phyloP scores from a whole-genome alignment of 495 filamentous ascomycete species.

The Articulospora tetracladia region DNA sequence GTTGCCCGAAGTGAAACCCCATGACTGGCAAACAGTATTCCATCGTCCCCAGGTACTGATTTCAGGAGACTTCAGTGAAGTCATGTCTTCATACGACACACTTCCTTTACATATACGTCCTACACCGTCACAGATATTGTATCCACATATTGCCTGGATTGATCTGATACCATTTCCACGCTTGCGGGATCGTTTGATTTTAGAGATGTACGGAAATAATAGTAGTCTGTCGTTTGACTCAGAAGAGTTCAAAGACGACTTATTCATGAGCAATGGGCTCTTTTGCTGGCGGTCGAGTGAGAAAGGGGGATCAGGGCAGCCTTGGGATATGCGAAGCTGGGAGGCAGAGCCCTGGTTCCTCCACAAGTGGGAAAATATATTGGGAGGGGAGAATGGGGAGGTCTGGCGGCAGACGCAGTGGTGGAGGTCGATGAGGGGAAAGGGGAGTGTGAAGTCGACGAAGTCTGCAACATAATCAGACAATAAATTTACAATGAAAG shows the following conservation, averaged over 20 bases:
- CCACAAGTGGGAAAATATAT: conserved; percentile 29
- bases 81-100: background rate
- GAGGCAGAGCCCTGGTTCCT: conserved; percentile 36
- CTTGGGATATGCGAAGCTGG: conserved; percentile 37
- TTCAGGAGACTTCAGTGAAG: background rate
- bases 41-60: background rate
- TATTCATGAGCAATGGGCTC: conserved; percentile 18
- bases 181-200: conserved; percentile 37
- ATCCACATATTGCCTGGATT: conserved; percentile 48
- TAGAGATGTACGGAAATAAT: too few species aligned
- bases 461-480: too few species aligned
- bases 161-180: conserved; percentile 48
- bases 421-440: conserved; percentile 12
- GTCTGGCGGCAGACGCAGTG: conserved; percentile 9
- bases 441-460: too few species aligned
- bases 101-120: conserved; percentile 41
- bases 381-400: conserved; percentile 16
- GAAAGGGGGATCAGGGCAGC: background rate
- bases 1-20: background rate
- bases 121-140: conserved; percentile 38
- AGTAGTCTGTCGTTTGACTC: conserved; percentile 1
- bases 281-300: conserved; percentile 6
- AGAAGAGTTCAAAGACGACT: conserved; percentile 16
- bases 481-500: too few species aligned
- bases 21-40: background rate